Conservation (phyloP, 148 eudicot genomes). For the Beta vulgaris region DNA sequence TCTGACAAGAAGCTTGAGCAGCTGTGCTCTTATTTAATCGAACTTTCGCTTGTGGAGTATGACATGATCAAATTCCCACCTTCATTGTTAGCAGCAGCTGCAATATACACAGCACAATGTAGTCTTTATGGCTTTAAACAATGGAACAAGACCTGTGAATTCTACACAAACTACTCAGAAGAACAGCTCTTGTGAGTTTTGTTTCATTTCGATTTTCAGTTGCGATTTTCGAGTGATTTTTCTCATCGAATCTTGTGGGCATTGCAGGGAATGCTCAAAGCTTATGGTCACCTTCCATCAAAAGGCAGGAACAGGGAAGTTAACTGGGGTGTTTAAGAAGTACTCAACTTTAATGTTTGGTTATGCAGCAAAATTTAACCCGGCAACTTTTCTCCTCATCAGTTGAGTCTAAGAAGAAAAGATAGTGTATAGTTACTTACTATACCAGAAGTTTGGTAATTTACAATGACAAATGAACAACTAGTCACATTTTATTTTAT, state of each 20-base stretch:
- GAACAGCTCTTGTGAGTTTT: constrained; percentile 61
- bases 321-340: constrained; percentile 77
- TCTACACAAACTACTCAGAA: constrained; percentile 58
- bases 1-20: constrained; percentile 63
- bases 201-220: background rate
- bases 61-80: constrained; percentile 81
- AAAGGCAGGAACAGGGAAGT: constrained; percentile 71
- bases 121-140: constrained; percentile 56
- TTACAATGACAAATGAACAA: background rate
- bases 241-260: background rate
- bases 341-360: constrained; percentile 72
- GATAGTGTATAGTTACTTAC: constrained; percentile 31
- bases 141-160: constrained; percentile 77
- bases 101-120: constrained; percentile 73
- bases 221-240: background rate
- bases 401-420: background rate
- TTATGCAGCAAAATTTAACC: constrained; percentile 56
- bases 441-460: constrained; percentile 26
- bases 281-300: constrained; percentile 59
- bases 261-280: constrained; percentile 70
- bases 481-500: background rate
- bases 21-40: constrained; percentile 56
- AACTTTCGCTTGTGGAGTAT: constrained; percentile 76
- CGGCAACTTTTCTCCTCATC: constrained; percentile 57
- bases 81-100: constrained; percentile 74